A percentile compares a stretch with the other conserved stretches of the same genome.
phyloP scores from a whole-genome alignment of 1,284 basidiomycete genomes.

The Papiliotrema fonsecae region DNA sequence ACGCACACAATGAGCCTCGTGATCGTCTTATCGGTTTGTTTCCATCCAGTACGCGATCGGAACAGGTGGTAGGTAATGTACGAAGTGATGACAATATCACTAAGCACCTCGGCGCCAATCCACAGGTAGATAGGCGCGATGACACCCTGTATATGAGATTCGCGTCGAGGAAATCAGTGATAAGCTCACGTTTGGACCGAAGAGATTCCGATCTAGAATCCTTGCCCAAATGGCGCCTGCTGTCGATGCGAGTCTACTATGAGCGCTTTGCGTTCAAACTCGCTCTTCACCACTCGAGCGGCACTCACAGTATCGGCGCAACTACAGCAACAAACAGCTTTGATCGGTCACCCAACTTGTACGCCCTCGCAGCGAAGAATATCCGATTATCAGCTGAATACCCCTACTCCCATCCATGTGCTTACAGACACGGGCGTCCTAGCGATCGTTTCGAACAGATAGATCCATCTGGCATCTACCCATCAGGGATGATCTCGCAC shows the following conservation, averaged over 20 bases:
- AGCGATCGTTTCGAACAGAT: neutral
- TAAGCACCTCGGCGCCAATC: conserved; percentile 3
- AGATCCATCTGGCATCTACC: neutral
- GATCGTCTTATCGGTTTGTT: conserved; percentile 5
- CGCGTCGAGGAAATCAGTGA: neutral
- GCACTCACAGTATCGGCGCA: neutral
- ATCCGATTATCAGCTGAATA: neutral
- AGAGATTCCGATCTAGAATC: neutral
- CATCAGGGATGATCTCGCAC: too few relatives aligned
- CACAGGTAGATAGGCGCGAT: neutral
- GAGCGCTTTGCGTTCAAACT: neutral
- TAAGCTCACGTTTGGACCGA: neutral
- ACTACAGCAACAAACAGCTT: conserved; percentile 1
- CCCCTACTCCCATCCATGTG: neutral
- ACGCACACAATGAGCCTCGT: conserved; percentile 5
- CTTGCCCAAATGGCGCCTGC: conserved; percentile 4
- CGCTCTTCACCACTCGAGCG: neutral
- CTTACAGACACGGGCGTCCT: conserved; percentile 4
- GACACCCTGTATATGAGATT: neutral
- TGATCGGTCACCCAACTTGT: neutral
- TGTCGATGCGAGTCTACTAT: neutral
- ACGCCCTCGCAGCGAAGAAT: conserved; percentile 4
- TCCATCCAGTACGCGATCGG: conserved; percentile 8
- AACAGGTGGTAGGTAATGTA: neutral
- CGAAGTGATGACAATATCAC: conserved; percentile 5